Conservation (phyloP, 1,284 basidiomycete species). For the Malassezia sp. region DNA sequence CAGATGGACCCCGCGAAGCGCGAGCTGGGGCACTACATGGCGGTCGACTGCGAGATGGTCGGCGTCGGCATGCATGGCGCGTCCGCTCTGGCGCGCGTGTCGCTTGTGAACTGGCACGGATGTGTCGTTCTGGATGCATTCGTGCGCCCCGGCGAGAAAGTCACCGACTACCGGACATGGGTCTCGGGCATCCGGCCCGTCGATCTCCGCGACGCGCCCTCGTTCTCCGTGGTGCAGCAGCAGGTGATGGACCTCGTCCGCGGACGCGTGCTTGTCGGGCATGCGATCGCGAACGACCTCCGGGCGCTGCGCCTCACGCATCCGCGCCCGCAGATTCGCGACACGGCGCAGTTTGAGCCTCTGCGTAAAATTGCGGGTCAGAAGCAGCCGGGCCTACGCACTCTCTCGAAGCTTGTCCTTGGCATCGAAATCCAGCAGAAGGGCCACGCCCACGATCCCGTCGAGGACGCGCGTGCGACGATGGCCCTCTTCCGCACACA, state of each 20-base stretch:
- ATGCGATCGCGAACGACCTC: conserved; percentile 83
- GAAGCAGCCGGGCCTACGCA: conserved; percentile 63
- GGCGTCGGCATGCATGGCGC: conserved; percentile 77
- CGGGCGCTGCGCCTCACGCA: conserved; percentile 83
- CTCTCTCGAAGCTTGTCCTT: conserved; percentile 69
- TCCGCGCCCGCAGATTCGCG: conserved; percentile 64
- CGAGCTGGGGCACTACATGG: conserved; percentile 54
- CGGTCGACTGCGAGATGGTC: conserved; percentile 96
- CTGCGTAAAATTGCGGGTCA: conserved; percentile 53
- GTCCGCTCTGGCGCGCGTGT: conserved; percentile 77
- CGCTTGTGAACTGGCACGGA: conserved; percentile 81
- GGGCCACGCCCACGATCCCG: conserved; percentile 32
- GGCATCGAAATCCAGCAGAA: conserved; percentile 66
- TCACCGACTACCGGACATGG: conserved; percentile 86
- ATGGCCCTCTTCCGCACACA: conserved; percentile 90
- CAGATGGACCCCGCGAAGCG: conserved; percentile 21
- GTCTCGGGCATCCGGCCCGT: conserved; percentile 70
- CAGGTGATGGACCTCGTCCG: conserved; percentile 66
- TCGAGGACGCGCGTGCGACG: conserved; percentile 78
- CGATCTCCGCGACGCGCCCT: conserved; percentile 62
- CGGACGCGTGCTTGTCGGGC: conserved; percentile 77
- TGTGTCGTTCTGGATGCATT: conserved; percentile 70
- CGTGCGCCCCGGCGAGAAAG: conserved; percentile 72
- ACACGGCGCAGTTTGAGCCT: conserved; percentile 61
- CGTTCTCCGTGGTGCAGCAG: conserved; percentile 70